Evolutionary conservation across 2,329 filamentous ascomycete genomes (phyloP), one percentile per base, ranked within the genome.

Genomic region (Diaporthe sp.): DNA sequence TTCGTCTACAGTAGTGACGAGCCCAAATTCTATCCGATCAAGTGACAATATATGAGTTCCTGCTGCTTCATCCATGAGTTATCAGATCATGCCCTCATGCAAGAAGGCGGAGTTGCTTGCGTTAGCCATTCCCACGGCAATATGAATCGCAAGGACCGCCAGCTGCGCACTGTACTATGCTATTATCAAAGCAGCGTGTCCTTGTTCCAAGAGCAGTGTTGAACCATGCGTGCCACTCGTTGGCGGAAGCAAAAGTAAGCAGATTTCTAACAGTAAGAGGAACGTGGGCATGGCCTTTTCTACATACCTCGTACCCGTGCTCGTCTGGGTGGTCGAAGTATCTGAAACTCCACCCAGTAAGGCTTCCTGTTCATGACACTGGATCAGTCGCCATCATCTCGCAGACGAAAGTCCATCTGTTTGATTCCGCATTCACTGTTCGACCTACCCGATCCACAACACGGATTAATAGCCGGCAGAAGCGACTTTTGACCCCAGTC

Each of bases 301-400:
- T 44, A 61, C 58, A 44, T 61, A 61, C 58, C 58, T 61, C 58
- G 58, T 61, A 61, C 37, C 58, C 58, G n/a, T 61, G 37, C 37
- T 61, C 58, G 58, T 61, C 13, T 22, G 58, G 58, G 37, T 44
- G 22, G 58, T 61, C 37, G 22, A 61, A 61, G 37, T 61, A 61
- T 61, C 34, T 42, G n/a, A 61, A 61, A 42, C 17, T 44, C 58
- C 58, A 61, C n/a, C 34, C 58, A 28, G 58, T 61, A 42, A 61
- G 58, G 58, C 58, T 61, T 44, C 58, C 58, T 61, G 58, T 61
- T 61, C 58, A 61, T 44, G 58, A 44, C 37, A 42, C 58, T 25
- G 34, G 22, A 28, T 61, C 37, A 61, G 58, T 44, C 37, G 37
- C 58, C 58, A 61, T 12, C 58, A 42, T 61, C 22, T 61, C 7